Base-by-base conservation (phyloP, 805 yeast genomes). In the Wickerhamomyces queroliae region DNA sequence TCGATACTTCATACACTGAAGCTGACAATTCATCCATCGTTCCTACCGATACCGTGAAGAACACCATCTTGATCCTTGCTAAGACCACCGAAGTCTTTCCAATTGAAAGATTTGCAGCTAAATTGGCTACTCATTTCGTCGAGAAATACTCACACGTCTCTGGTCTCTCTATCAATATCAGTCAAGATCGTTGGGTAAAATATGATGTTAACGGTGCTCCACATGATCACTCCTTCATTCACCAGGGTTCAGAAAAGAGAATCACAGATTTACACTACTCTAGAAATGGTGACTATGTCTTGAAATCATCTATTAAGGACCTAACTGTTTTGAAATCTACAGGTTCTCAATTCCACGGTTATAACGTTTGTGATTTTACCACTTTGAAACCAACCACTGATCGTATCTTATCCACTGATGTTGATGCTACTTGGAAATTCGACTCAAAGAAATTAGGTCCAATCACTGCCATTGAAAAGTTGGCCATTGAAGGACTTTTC, bases 21-120 rank as follows among this genome's bases (percentile, higher is more conserved):
- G 96, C 96, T 28, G 95, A 90, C 65, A 90, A 90, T 67, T 58
- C 84, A 2, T 76, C 84, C n/a, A 80, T 90, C 55, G 95, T 90
- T 36, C 96, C 97, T 43, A 90, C 97, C 8, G 96, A 89, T 63
- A 87, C 96, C 1, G 89, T 88, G 40, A 89, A 89, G 64, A 89
- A 89, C 71, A 89, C 96, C 37, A 78, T 86, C 47, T 71, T 84
- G 58, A 72, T 90, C 25, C 81, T 85, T 49, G 96, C 96, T 48
- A 85, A 83, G 64, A 80, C 74, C 56, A 72, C 77, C 36, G 86
- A 88, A 47, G 91, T 84, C 36, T 85, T 90, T 84, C 96, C 96
- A 43, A 81, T 85, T 48, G 97, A 90, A 71, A 72, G 83, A 41
- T 90, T 87, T 62, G 96, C 93, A 24, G 88, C 90, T 26, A 86